Base-by-base conservation (phyloP, 2,329 filamentous ascomycete genomes). In the Dactylellina leptospora region DNA sequence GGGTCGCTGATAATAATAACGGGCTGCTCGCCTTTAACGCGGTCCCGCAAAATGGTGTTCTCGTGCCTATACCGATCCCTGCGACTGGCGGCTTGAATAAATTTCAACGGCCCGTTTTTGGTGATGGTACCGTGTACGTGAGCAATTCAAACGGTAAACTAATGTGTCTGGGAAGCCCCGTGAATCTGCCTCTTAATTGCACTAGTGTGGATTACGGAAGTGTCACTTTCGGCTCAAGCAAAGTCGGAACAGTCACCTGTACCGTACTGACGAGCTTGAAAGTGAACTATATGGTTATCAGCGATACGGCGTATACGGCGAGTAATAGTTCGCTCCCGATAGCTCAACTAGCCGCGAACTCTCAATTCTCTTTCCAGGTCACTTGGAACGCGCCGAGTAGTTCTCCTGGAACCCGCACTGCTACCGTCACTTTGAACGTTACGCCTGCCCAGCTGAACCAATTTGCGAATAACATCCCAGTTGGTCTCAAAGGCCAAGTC, bases 41-140 rank as follows among this genome's bases (percentile, higher is more conserved):
- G 0, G 77, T 85, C 0, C 85, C 84, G 0, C 77, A 80, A 6
- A 80, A 82, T 23, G 83, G 82, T 0, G 68, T 77, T 0, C 45
- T 64, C 30, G 27, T 40, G 2, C 60, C 50, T 18, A 76, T 87
- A 48, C 82, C 79, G 0, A 78, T 83, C 58, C 81, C 86, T 71
- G 82, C 83, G 23, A 81, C 81, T 0, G 85, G 86, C 74, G 84
- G 83, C 0, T 81, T 83, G 2, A 83, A 81, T 45, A 87, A 87
- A 77, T 87, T 87, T 72, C 83, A 82, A 2, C 81, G 85, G 1
- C 84, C 85, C 0, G 84, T 85, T 1, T 87, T 87, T 63, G 85
- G 85, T 5, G 81, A 87, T 63, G 84, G 83, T 0, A 81, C 82
- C 62, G 81, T 83, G 1, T 87, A 86, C 70, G 77, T 86, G 13